Evolutionary conservation across 768 basidiomycete genomes (phyloP).

Genomic region (Rubroboletus satanas): DNA sequence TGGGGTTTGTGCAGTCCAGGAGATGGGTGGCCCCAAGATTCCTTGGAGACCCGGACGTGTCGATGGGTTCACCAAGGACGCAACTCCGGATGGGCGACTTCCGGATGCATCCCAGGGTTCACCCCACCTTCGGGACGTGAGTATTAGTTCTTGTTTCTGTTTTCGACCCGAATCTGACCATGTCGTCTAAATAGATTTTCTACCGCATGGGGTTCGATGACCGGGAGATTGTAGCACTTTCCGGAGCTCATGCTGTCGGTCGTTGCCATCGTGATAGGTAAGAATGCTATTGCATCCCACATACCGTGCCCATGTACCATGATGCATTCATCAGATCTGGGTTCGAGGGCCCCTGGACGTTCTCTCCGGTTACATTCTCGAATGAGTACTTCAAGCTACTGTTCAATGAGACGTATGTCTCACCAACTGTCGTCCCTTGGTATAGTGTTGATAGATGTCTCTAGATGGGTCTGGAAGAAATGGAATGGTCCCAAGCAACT

Average conservation of each 20-base stretch:
- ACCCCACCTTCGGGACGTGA: constrained; percentile 77
- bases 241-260: constrained; percentile 92
- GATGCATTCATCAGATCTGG: constrained; percentile 49
- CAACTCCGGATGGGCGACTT: constrained; percentile 84
- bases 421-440: neutral
- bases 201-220: constrained; percentile 90
- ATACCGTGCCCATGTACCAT: neutral
- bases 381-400: constrained; percentile 87
- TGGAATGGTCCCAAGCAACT: constrained; percentile 94
- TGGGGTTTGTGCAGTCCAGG: constrained; percentile 88
- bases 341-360: constrained; percentile 92
- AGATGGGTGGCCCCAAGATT: constrained; percentile 89
- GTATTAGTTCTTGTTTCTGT: constrained; percentile 14
- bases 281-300: constrained; percentile 9
- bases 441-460: neutral
- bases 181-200: constrained; percentile 45
- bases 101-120: constrained; percentile 83
- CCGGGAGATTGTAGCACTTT: constrained; percentile 94
- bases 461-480: constrained; percentile 88
- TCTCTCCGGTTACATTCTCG: constrained; percentile 84
- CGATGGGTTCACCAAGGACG: constrained; percentile 73
- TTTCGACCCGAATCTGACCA: neutral
- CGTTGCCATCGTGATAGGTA: constrained; percentile 86
- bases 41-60: constrained; percentile 93
- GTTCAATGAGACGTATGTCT: constrained; percentile 71